Evolutionary conservation across 257 asterid genomes (phyloP), one percentile per base, ranked within the genome.

Genomic region (Nicotiana benthamiana): DNA sequence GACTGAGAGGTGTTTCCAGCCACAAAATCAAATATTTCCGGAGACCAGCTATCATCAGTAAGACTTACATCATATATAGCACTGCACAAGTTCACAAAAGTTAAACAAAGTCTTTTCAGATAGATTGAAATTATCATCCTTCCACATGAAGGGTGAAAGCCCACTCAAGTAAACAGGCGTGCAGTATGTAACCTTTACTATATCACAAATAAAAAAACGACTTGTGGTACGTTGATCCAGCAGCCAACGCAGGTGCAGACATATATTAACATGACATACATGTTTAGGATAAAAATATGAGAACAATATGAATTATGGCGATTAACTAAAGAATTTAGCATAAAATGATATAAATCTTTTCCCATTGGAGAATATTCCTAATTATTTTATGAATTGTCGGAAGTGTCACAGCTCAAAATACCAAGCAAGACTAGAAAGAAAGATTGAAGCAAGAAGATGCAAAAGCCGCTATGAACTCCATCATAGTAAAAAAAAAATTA

Each of bases 21-120:
- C 46, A 87, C 81, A 48, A 87, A 79, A 66, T 87, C 89, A 80
- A 91, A 92, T 40, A 91, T 63, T 74, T 89, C 90, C 53, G 83
- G 22, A 27, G 89, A 87, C 95, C 93, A 91, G 48, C 68, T 84
- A 84, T 91, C 89, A 61, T 91, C 95, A 9, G 79, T n/a, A 83
- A 90, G 92, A 34, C 87, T 90, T 79, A 89, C 85, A 84, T 92
- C 94, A 82, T 88, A 90, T n/a, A 89, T 91, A 75, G 90, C 43
- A 34, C 97, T 91, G 90, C 86, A 83, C 34, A 57, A 12, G 24
- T 84, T 74, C 40, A 68, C 2, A 51, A 34, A 65, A 32, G 57
- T 26, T 72, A 24, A 3, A 13, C 15, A 13, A 72, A 72, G 78
- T 43, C 48, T 24, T 22, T 22, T 72, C 60, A 72, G 60, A 72